A percentile compares a stretch with the other conserved stretches of the same genome.
Evolutionary conservation across 202 grass and related monocot species (phyloP).

Genomic region (Musa balbisiana): DNA sequence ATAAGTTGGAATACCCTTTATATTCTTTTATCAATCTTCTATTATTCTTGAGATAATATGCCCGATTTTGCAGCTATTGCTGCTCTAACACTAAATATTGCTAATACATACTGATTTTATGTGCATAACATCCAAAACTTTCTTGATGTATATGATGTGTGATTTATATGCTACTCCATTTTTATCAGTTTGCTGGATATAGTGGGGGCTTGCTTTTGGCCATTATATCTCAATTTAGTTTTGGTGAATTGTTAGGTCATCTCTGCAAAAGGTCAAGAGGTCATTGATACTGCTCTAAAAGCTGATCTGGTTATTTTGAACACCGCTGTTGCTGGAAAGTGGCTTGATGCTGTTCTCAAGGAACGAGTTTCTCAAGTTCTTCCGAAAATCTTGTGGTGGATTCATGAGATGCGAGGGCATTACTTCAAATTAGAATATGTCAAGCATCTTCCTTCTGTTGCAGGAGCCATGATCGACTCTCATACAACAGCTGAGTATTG

Average conservation of each 20-base stretch:
- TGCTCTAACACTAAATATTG: too few relatives aligned
- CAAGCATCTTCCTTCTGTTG: constrained; percentile 82
- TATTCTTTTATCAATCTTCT: too few relatives aligned
- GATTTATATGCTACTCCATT: too few relatives aligned
- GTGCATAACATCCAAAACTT: too few relatives aligned
- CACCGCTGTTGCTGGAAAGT: constrained; percentile 91
- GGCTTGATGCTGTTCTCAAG: constrained; percentile 85
- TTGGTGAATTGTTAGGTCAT: constrained; percentile 44
- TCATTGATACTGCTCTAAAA: constrained; percentile 56
- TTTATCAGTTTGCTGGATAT: too few relatives aligned
- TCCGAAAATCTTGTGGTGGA: constrained; percentile 98
- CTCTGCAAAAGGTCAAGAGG: constrained; percentile 64
- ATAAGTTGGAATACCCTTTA: too few relatives aligned
- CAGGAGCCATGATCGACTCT: constrained; percentile 95
- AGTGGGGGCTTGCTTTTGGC: too few relatives aligned
- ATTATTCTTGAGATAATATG: too few relatives aligned
- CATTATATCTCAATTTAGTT: constrained; percentile 2
- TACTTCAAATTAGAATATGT: constrained; percentile 95
- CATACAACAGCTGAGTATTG: constrained; percentile 79
- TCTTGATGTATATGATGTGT: too few relatives aligned
- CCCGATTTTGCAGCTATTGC: too few relatives aligned
- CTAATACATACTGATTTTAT: too few relatives aligned
- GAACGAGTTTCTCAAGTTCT: constrained; percentile 62
- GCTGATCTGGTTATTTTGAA: constrained; percentile 90
- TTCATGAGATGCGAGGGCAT: constrained; percentile 99